Evolutionary conservation across 768 basidiomycete species (phyloP), one percentile per base, ranked within the genome.

Genomic region (Hirschioporus abietinus): DNA sequence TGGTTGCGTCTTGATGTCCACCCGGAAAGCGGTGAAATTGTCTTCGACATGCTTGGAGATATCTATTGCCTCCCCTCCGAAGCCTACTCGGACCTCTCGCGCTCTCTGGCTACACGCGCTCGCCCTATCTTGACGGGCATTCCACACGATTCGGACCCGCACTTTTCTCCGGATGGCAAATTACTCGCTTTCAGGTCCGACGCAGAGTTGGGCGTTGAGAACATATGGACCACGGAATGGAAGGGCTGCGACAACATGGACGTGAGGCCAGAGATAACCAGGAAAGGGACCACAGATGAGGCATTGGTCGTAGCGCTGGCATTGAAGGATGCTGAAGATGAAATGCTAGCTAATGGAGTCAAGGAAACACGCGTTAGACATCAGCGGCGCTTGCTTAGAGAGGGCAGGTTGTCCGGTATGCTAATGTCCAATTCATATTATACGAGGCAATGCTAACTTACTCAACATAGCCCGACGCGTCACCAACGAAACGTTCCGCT

Each of bases 1-100:
- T 92, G 89, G 89, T 76, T 91, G 64, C 82, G 89, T 12, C 82
- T 91, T 34, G 90, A 91, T 71, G 89, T 90, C 1, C 86, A 89
- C 68, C 88, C 88, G n/a, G 76, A 78, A 64, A 82, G 84, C 1
- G 89, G 90, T 15, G 90, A 91, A 69, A 82, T 91, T 60, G 81
- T 90, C 7, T 91, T 90, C 65, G 90, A 90, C 73, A 89, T 91
- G 83, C 75, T 87, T 7, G 90, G 90, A 1, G 89, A 92, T 72
- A 72, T 91, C 30, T 91, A 90, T 74, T 91, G 90, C 70, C 78
- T 92, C 60, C 83, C 89, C 25, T 83, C 81, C 0, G 30, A 67
- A 64, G 72, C 78, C 20, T 82, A 81, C 67, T 66, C 72, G 10
- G 71, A 64, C 15, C 64, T 65, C 7, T 24, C 20, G 60, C 15